Percentiles rank a stretch among this genome's conserved stretches.
Evolutionary conservation across 108 stramenopile genomes (phyloP).

Genomic region (Skeletonema tropicum): DNA sequence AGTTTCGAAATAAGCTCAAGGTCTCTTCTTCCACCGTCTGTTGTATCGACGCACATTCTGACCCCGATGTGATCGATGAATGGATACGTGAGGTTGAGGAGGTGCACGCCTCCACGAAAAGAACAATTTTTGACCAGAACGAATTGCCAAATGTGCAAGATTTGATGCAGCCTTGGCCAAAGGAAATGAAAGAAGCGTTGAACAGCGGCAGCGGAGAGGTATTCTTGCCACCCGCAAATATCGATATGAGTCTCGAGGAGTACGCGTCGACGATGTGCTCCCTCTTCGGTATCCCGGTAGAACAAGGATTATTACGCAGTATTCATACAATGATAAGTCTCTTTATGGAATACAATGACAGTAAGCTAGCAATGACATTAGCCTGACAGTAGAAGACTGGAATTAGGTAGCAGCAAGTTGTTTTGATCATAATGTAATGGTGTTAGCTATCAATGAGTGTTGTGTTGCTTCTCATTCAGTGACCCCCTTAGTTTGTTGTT

Average conservation of each 20-base stretch:
- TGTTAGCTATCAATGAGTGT: too few relatives aligned
- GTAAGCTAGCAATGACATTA: too few relatives aligned
- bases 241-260: constrained; percentile 74
- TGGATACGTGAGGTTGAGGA: constrained; percentile 81
- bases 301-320: constrained; percentile 56
- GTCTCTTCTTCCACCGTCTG: not conserved
- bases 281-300: constrained; percentile 80
- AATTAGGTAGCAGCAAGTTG: too few relatives aligned
- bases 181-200: constrained; percentile 64
- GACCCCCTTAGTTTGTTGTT: not conserved
- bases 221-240: constrained; percentile 58
- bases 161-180: constrained; percentile 82
- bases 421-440: too few relatives aligned
- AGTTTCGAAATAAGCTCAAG: not conserved
- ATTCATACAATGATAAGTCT: constrained; percentile 64
- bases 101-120: constrained; percentile 66
- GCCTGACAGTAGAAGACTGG: too few relatives aligned
- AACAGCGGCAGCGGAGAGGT: constrained; percentile 25
- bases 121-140: constrained; percentile 58
- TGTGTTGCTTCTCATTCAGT: not conserved
- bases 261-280: constrained; percentile 76
- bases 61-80: constrained; percentile 46
- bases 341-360: constrained; percentile 20
- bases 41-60: not conserved
- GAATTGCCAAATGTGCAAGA: constrained; percentile 77